Conservation (phyloP, 106 monocot species). For the Xerophyta viscosa region DNA sequence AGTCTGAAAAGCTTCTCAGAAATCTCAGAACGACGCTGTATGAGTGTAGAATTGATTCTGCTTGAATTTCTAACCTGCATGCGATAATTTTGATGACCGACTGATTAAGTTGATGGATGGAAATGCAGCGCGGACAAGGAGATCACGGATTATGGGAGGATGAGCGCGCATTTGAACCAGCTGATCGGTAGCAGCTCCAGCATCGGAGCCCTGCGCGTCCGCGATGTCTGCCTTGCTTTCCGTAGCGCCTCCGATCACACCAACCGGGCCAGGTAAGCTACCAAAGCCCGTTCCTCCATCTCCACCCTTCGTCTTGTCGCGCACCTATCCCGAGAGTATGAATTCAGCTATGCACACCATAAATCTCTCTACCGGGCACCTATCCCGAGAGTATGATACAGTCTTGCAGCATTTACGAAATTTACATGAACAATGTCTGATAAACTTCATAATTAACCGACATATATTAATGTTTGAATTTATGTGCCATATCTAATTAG, state of each 20-base stretch:
- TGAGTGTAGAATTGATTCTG: background rate
- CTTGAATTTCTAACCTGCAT: background rate
- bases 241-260: conserved; percentile 25
- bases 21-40: conserved; percentile 28
- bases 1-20: conserved; percentile 31
- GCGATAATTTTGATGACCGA: background rate
- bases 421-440: too few relatives aligned
- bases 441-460: too few relatives aligned
- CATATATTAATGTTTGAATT: too few relatives aligned
- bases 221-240: conserved; percentile 24
- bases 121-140: conserved; percentile 19
- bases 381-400: too few relatives aligned
- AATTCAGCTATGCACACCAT: background rate
- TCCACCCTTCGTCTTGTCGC: too few relatives aligned
- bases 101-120: background rate
- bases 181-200: conserved; percentile 47
- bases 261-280: conserved; percentile 21
- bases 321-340: too few relatives aligned
- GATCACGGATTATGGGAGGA: conserved; percentile 23
- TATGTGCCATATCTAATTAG: too few relatives aligned
- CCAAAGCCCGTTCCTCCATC: background rate
- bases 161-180: conserved; percentile 27
- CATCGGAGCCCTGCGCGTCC: conserved; percentile 32
- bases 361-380: too few relatives aligned
- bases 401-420: too few relatives aligned